A percentile compares a stretch with the other conserved stretches of the same genome.
Evolutionary conservation across 352 stramenopile species (phyloP).

Genomic region (Pythium folliculosum): DNA sequence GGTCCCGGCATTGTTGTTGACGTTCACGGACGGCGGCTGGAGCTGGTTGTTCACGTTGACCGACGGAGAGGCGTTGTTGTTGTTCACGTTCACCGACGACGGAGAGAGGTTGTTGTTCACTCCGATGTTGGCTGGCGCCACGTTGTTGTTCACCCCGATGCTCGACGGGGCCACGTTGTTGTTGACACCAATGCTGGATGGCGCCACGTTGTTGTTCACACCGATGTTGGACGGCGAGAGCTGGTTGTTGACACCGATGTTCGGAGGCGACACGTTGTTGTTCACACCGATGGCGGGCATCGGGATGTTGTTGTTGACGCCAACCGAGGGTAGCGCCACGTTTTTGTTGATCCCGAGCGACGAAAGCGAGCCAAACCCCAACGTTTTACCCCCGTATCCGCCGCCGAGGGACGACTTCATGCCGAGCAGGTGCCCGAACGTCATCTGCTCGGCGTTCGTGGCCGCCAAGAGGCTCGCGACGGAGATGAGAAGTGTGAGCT

Average conservation of each 20-base stretch:
- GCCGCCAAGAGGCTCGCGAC: background rate
- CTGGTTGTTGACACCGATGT: slow-evolving; percentile 16
- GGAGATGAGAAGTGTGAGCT: slow-evolving; percentile 9
- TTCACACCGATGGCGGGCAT: slow-evolving; percentile 1
- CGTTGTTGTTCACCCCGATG: slow-evolving; percentile 10
- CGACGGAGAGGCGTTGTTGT: background rate
- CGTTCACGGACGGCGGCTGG: background rate
- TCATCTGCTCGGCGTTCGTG: slow-evolving; percentile 15
- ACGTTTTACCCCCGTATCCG: background rate
- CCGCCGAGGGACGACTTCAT: background rate
- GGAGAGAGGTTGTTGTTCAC: slow-evolving; percentile 5
- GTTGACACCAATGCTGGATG: slow-evolving; percentile 5
- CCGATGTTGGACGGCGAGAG: background rate
- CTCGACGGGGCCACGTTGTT: background rate
- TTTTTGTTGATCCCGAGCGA: slow-evolving; percentile 11
- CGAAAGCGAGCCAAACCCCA: slow-evolving; percentile 1
- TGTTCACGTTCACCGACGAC: slow-evolving; percentile 5
- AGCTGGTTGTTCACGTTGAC: slow-evolving; percentile 4
- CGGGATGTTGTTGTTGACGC: slow-evolving; percentile 16
- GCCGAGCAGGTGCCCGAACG: slow-evolving; percentile 7
- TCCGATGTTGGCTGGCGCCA: background rate
- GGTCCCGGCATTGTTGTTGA: slow-evolving; percentile 7
- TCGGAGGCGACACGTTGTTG: background rate
- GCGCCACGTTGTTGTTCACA: slow-evolving; percentile 5
- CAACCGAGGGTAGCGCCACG: background rate